Evolutionary conservation across 1,284 basidiomycete species (phyloP).

Genomic region (Ustilago shanxiensis): DNA sequence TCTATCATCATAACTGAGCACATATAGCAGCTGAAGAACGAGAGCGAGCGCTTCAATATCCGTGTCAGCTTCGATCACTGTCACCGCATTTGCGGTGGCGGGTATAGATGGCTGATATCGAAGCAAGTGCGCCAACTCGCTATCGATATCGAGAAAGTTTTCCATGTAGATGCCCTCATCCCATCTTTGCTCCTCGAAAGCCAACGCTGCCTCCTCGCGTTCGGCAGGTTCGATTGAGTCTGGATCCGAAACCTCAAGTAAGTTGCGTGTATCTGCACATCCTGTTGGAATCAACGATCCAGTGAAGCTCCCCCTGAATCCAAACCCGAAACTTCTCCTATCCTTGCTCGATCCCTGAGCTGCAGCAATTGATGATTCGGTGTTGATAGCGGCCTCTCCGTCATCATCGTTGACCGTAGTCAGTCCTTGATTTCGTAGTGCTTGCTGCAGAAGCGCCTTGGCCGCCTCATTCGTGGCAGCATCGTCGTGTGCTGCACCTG

Average conservation of each 20-base stretch:
- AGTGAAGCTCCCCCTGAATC: constrained; percentile 10
- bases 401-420: constrained; percentile 35
- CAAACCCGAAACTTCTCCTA: constrained; percentile 18
- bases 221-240: constrained; percentile 5
- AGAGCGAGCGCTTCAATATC: constrained; percentile 26
- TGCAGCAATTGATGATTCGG: background rate
- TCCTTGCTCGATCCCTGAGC: background rate
- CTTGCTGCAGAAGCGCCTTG: constrained; percentile 30
- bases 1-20: constrained; percentile 42
- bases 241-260: constrained; percentile 48
- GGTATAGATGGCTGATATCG: constrained; percentile 8
- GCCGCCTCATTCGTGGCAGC: constrained; percentile 24
- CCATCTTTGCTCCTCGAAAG: constrained; percentile 39
- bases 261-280: constrained; percentile 17
- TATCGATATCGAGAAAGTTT: constrained; percentile 44
- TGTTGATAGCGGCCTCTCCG: constrained; percentile 24
- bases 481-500: background rate
- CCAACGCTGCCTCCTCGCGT: constrained; percentile 18
- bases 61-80: background rate
- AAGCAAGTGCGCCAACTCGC: constrained; percentile 26
- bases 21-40: constrained; percentile 38
- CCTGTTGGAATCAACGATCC: constrained; percentile 32
- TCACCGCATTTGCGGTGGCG: background rate
- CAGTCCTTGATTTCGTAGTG: constrained; percentile 30
- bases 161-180: constrained; percentile 54